These are phyloP conservation scores for Tulasnella sp. DNA, from an alignment of 768 basidiomycete genomes.

Conservation along the genomic window DNA sequence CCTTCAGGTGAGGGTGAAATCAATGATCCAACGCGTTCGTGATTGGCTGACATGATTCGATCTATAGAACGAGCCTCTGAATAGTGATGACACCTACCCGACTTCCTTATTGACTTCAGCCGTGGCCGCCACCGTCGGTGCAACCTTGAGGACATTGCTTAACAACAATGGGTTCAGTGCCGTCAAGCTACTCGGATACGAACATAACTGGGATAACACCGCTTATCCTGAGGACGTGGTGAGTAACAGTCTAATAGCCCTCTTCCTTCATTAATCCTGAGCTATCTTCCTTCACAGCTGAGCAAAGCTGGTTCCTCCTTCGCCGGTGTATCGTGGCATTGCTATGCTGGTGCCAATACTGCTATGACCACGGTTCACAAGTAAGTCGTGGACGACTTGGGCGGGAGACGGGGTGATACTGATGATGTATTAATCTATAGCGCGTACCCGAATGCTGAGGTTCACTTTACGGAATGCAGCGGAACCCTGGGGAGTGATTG, in stretches of 20 bases:
- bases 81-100: slow-evolving; percentile 58
- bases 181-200: slow-evolving; percentile 37
- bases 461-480: slow-evolving; percentile 51
- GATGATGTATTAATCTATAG: slow-evolving; percentile 15
- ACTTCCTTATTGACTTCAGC: slow-evolving; percentile 45
- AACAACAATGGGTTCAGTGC: slow-evolving; percentile 48
- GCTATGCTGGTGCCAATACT: slow-evolving; percentile 47
- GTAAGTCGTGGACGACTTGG: neutral
- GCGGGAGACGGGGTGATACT: neutral
- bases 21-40: too few species aligned
- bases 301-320: slow-evolving; percentile 15
- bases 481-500: slow-evolving; percentile 59
- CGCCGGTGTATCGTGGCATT: slow-evolving; percentile 61
- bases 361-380: slow-evolving; percentile 47
- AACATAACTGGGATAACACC: slow-evolving; percentile 69
- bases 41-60: neutral
- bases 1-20: slow-evolving; percentile 35
- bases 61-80: slow-evolving; percentile 43
- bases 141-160: slow-evolving; percentile 45
- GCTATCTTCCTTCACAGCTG: slow-evolving; percentile 13
- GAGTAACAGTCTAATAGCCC: slow-evolving; percentile 15
- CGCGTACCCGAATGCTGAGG: slow-evolving; percentile 47
- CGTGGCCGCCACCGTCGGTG: slow-evolving; percentile 50
- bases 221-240: slow-evolving; percentile 51
- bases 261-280: neutral